Base-by-base conservation (phyloP, 2,329 filamentous ascomycete genomes). In the Apiospora malaysiana region DNA sequence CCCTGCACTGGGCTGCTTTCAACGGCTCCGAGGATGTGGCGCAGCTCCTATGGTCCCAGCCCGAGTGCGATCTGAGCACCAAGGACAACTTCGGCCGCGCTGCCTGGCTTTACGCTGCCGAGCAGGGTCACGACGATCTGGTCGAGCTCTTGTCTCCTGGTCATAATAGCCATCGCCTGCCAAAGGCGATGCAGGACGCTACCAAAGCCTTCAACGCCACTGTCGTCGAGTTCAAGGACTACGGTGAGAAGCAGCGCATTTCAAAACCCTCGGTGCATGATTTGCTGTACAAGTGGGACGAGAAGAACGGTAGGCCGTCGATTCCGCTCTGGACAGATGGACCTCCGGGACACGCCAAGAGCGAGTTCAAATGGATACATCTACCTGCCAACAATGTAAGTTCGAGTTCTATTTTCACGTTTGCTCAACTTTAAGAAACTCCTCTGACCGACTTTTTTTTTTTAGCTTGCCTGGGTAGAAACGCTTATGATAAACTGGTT, bases 401-500 rank as follows among this genome's bases (percentile, higher is more conserved):
- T 72, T 40, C 18, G 43, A 68, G 14, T 40, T 25, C 23, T 18
- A 63, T 65, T 7, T 40, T 25, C 23, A 67, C 51, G 2, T 16
- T 12, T 23, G 2, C 51, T 59, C 46, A 10, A 18, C 46, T 59
- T 8, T 66, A 14, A 16, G 18, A 66, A 46, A 4, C 1, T 18
- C 40, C 14, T 45, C 71, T 72, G 49, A 72, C 47, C 68, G 3
- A 32, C 32, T 32, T 32, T 32, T 37, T 21, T 23, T 27, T 68
- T 68, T 69, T 85, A 89, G 76, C 85, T 89, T 75, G 85, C 86
- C 0, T 92, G 90, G 90, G 86, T 89, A 43, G 74, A 82, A 79
- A 80, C 88, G 0, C 80, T 92, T 1, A 79, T 91, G n/a, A 88
- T 89, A 0, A 91, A 91, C 73, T 85, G 85, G 9, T 91, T 91